phyloP scores from a whole-genome alignment of 495 filamentous ascomycete genomes.

The Astrothelium subdiscretum region DNA sequence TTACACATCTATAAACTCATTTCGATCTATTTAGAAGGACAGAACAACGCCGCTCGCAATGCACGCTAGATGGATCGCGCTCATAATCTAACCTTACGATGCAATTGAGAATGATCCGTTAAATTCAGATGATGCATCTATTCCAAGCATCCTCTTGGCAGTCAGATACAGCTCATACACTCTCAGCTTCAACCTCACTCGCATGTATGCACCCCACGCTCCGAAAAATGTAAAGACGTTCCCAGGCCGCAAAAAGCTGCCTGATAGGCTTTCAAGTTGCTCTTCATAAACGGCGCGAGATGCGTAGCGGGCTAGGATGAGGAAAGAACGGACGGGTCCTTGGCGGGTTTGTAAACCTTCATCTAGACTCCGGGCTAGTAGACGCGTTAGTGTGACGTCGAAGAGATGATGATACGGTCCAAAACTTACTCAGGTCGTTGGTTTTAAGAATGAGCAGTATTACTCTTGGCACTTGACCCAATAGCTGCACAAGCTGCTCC shows the following conservation, averaged over 20 bases:
- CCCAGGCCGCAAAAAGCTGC: slow-evolving; percentile 42
- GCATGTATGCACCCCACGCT: slow-evolving; percentile 47
- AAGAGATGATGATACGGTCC: neutral
- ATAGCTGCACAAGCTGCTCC: slow-evolving; percentile 74
- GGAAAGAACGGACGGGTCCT: slow-evolving; percentile 77
- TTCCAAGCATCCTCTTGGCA: slow-evolving; percentile 36
- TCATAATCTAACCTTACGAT: neutral
- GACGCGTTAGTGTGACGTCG: neutral
- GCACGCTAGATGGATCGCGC: neutral
- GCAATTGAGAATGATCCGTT: neutral
- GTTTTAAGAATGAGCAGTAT: slow-evolving; percentile 96
- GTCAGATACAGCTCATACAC: slow-evolving; percentile 51
- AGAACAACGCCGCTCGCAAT: neutral
- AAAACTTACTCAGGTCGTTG: slow-evolving; percentile 75
- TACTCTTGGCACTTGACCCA: slow-evolving; percentile 79
- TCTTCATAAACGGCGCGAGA: slow-evolving; percentile 80
- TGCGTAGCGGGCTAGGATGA: slow-evolving; percentile 91
- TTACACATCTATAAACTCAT: neutral
- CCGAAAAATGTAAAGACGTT: slow-evolving; percentile 45
- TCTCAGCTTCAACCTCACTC: slow-evolving; percentile 52
- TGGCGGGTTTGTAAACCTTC: slow-evolving; percentile 84
- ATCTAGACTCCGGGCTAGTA: slow-evolving; percentile 69
- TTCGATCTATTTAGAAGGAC: neutral
- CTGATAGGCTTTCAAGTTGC: slow-evolving; percentile 60
- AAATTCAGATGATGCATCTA: slow-evolving; percentile 6